Evolutionary conservation across 108 stramenopile genomes (phyloP).

Genomic region (Conticribra weissflogii): DNA sequence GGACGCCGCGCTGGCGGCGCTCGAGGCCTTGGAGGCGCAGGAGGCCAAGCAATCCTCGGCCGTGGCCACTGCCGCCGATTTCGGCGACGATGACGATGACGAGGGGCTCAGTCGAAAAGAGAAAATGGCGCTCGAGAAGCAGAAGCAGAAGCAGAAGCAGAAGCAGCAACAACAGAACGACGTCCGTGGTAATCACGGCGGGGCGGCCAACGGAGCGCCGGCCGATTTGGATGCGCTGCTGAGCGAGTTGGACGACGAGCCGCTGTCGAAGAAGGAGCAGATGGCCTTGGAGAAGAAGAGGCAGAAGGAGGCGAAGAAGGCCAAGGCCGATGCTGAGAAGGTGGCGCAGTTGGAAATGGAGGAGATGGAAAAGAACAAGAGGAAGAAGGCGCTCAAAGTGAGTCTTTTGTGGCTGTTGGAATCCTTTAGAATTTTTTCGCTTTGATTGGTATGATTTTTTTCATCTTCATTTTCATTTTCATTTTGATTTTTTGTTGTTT

Average conservation of each 20-base stretch:
- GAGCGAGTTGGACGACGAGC: conserved; percentile 51
- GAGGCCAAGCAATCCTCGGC: conserved; percentile 3
- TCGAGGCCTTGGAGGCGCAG: conserved; percentile 56
- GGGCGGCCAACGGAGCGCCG: background rate
- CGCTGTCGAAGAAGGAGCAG: conserved; percentile 46
- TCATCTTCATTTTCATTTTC: background rate
- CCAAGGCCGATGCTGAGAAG: conserved; percentile 29
- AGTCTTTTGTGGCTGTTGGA: background rate
- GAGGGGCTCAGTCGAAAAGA: too few species aligned
- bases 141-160: too few species aligned
- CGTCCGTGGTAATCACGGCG: too few species aligned
- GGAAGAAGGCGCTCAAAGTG: conserved; percentile 47
- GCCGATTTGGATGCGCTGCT: background rate
- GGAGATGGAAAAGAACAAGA: conserved; percentile 48
- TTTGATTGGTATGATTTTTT: background rate
- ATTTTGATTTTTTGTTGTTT: background rate
- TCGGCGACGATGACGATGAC: conserved; percentile 16
- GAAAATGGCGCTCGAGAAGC: too few species aligned
- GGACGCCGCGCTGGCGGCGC: conserved; percentile 62
- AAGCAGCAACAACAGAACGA: too few species aligned
- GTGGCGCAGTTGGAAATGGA: conserved; percentile 21
- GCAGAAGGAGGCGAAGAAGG: conserved; percentile 60
- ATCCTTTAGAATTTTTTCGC: too few species aligned
- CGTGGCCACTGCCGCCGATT: conserved; percentile 4
- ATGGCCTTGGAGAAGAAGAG: conserved; percentile 49